A percentile compares a stretch with the other conserved stretches of the same genome.
phyloP scores from a whole-genome alignment of 2,329 filamentous ascomycete genomes.

The Clarireedia monteithiana region DNA sequence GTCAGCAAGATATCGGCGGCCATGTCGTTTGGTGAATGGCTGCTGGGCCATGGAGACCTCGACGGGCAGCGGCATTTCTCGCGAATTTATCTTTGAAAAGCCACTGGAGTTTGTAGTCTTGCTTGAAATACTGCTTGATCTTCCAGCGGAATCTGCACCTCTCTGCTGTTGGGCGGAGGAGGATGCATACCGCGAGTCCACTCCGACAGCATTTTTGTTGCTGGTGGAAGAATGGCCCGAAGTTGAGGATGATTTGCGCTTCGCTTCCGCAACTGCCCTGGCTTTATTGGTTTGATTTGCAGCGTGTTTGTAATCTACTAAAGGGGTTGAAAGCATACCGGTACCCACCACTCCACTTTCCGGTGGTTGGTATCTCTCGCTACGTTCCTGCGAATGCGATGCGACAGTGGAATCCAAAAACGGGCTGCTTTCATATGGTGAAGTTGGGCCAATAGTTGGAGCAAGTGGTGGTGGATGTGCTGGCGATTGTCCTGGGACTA shows the following conservation, averaged over 20 bases:
- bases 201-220: constrained; percentile 23
- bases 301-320: constrained; percentile 25
- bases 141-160: constrained; percentile 14
- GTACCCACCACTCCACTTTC: not conserved
- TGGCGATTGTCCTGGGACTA: not conserved
- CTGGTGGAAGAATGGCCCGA: constrained; percentile 18
- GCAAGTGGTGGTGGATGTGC: constrained; percentile 6
- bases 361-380: not conserved
- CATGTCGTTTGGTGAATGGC: constrained; percentile 66
- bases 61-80: constrained; percentile 15
- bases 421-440: constrained; percentile 3
- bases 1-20: constrained; percentile 76
- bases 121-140: constrained; percentile 26
- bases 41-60: constrained; percentile 26
- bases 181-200: constrained; percentile 16
- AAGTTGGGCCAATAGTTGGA: constrained; percentile 2
- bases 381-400: not conserved
- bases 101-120: constrained; percentile 23
- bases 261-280: constrained; percentile 17
- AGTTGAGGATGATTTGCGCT: constrained; percentile 22
- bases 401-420: constrained; percentile 8
- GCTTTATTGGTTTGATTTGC: constrained; percentile 25
- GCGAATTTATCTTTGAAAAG: constrained; percentile 23
- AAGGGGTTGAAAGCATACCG: constrained; percentile 27
- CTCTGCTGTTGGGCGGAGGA: constrained; percentile 11